Base-by-base conservation (phyloP, 768 basidiomycete species). In the Trametes gibbosa region DNA sequence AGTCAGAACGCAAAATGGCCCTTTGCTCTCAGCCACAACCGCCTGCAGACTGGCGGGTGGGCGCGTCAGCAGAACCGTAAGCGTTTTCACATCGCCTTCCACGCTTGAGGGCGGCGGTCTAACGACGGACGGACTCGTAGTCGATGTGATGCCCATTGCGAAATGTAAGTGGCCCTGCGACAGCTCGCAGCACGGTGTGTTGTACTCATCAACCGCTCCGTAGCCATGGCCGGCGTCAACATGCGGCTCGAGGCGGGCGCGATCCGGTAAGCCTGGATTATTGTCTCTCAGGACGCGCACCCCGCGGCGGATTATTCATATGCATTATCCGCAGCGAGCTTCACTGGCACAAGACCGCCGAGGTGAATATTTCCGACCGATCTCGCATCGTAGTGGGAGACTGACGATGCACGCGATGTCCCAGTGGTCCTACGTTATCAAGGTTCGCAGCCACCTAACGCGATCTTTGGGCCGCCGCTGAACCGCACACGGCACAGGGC, bases 1-100 rank as follows among this genome's bases (percentile, higher is more conserved):
- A 78, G 74, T 0, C 51, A 59, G 0, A 86, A 85, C 62, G 76
- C 77, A 60, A 87, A 86, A 64, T 87, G 86, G 86, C 80, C 85
- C 0, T 84, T 86, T 66, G 74, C 79, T 48, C 68, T 84, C 21
- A 85, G 84, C 59, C 84, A 84, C 65, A 85, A 77, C 65, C 81
- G 83, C 34, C 63, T 87, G 7, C 78, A 80, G 52, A 75, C 76
- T 4, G 86, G 85, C n/a, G 86, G 86, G 1, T 87, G 85, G 84
- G 81, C 85, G 27, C 77, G 84, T 46, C 77, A 84, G 65, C 80
- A 86, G 68, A 87, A 84, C 61, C 59, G 85, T 81, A 51, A 19
- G 77, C n/a, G n/a, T n/a, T 39, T 39, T 39, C 46, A 56, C 41
- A 24, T 14, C 10, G 12, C 14, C 7, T 25, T 8, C 16, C 17